These are phyloP conservation scores for Botrytis fragariae DNA, from an alignment of 2,329 filamentous ascomycete species.

Conservation along the genomic window DNA sequence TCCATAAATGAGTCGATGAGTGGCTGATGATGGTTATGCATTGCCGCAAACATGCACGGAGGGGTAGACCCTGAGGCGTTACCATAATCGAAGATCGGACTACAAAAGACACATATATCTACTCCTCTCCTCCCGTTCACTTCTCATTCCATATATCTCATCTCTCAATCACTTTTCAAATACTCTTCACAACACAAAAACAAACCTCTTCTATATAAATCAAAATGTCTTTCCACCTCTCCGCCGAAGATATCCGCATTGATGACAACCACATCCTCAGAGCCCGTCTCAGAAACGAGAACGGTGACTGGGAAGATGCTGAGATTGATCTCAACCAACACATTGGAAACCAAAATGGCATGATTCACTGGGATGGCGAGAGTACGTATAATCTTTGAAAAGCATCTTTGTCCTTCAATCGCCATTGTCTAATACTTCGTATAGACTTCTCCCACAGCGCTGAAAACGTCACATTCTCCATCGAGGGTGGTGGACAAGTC, in stretches of 20 bases:
- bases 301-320: slow-evolving; percentile 43
- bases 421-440: slow-evolving; percentile 9
- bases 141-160: not conserved
- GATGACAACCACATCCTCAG: slow-evolving; percentile 52
- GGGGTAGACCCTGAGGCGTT: slow-evolving; percentile 13
- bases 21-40: slow-evolving; percentile 5
- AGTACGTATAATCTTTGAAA: not conserved
- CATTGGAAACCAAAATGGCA: slow-evolving; percentile 53
- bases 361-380: slow-evolving; percentile 41
- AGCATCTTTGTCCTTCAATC: no score
- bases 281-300: slow-evolving; percentile 44
- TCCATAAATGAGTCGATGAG: not conserved
- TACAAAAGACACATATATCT: slow-evolving; percentile 14
- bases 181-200: not conserved
- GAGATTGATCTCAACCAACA: slow-evolving; percentile 57
- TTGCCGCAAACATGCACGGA: slow-evolving; percentile 1
- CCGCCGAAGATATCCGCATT: slow-evolving; percentile 48
- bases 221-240: slow-evolving; percentile 52
- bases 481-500: slow-evolving; percentile 43
- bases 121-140: not conserved
- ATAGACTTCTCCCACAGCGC: slow-evolving; percentile 41
- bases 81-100: not conserved
- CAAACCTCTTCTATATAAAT: slow-evolving; percentile 40
- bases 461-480: slow-evolving; percentile 39
- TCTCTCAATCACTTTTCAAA: not conserved